Evolutionary conservation across 1,284 basidiomycete species (phyloP).

Genomic region (Earliella scabrosa): DNA sequence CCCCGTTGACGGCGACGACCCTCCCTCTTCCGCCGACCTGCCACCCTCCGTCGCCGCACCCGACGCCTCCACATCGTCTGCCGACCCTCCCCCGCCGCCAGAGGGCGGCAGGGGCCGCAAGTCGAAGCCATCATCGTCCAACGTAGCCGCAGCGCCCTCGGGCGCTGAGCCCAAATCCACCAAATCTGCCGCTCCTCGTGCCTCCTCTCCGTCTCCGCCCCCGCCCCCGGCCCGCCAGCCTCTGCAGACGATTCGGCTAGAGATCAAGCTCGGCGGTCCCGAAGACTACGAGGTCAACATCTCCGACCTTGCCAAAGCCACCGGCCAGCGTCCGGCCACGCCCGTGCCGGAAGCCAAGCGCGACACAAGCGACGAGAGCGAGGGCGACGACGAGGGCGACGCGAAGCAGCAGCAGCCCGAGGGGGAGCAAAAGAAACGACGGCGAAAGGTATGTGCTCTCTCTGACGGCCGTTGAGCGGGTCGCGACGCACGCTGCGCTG

Average conservation of each 20-base stretch:
- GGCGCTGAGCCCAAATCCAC: slow-evolving; percentile 48
- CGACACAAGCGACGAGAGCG: slow-evolving; percentile 54
- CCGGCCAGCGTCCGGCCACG: slow-evolving; percentile 66
- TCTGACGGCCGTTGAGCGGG: not conserved
- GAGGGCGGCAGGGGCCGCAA: slow-evolving; percentile 27
- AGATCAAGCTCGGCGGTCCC: slow-evolving; percentile 71
- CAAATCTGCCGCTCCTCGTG: slow-evolving; percentile 50
- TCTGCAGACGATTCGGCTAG: slow-evolving; percentile 69
- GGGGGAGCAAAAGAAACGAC: slow-evolving; percentile 35
- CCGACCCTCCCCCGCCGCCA: slow-evolving; percentile 9
- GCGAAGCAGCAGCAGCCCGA: slow-evolving; percentile 27
- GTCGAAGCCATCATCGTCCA: slow-evolving; percentile 33
- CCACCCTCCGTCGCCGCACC: slow-evolving; percentile 10
- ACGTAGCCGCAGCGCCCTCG: slow-evolving; percentile 30
- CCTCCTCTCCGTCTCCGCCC: slow-evolving; percentile 64
- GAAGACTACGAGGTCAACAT: slow-evolving; percentile 77
- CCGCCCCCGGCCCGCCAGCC: slow-evolving; percentile 55
- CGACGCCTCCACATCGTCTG: slow-evolving; percentile 10
- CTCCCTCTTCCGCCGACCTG: slow-evolving; percentile 17
- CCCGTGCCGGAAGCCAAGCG: slow-evolving; percentile 49
- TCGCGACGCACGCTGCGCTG: not conserved
- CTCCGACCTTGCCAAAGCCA: slow-evolving; percentile 55
- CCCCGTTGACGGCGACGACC: slow-evolving; percentile 29
- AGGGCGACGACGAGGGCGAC: slow-evolving; percentile 50
- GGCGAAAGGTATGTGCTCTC: slow-evolving; percentile 43